A percentile compares a stretch with the other conserved stretches of the same genome.
Evolutionary conservation across 2,329 filamentous ascomycete species (phyloP).

Genomic region (Aspergillus terreus): DNA sequence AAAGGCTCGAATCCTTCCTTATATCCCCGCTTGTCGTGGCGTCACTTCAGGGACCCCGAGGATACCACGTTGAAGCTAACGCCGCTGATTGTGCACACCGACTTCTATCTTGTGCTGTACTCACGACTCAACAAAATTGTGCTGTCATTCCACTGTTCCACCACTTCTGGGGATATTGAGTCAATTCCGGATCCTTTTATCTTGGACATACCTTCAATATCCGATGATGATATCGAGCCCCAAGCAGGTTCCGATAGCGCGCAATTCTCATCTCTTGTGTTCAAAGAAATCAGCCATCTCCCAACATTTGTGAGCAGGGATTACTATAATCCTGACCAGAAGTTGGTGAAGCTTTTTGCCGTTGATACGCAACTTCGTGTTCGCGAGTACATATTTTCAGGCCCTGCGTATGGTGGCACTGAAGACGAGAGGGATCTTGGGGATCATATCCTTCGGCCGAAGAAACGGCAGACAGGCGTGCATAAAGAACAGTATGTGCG

Average conservation of each 20-base stretch:
- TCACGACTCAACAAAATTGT: conserved; percentile 36
- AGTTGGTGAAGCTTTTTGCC: conserved; percentile 35
- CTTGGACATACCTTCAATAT: conserved; percentile 24
- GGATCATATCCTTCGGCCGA: conserved; percentile 20
- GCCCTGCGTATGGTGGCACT: conserved; percentile 8
- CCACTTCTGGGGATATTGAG: conserved; percentile 16
- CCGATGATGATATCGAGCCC: conserved; percentile 8
- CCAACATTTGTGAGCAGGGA: conserved; percentile 13
- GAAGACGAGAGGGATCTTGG: conserved; percentile 12
- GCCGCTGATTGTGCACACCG: conserved; percentile 28
- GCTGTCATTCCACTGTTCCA: conserved; percentile 29
- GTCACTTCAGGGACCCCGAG: conserved; percentile 52
- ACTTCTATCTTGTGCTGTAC: conserved; percentile 37
- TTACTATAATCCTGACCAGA: conserved; percentile 18
- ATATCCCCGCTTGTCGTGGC: conserved; percentile 44
- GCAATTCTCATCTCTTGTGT: conserved; percentile 30
- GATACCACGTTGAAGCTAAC: conserved; percentile 49
- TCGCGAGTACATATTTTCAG: conserved; percentile 32
- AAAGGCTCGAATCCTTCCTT: conserved; percentile 27
- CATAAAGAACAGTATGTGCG: conserved; percentile 6
- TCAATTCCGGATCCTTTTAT: conserved; percentile 33
- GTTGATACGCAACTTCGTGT: conserved; percentile 30
- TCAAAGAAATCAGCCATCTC: conserved; percentile 28
- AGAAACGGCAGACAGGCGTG: conserved; percentile 14
- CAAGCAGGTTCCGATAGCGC: conserved; percentile 2